Conservation (phyloP, 441 rosid species). For the Populus hybrid region DNA sequence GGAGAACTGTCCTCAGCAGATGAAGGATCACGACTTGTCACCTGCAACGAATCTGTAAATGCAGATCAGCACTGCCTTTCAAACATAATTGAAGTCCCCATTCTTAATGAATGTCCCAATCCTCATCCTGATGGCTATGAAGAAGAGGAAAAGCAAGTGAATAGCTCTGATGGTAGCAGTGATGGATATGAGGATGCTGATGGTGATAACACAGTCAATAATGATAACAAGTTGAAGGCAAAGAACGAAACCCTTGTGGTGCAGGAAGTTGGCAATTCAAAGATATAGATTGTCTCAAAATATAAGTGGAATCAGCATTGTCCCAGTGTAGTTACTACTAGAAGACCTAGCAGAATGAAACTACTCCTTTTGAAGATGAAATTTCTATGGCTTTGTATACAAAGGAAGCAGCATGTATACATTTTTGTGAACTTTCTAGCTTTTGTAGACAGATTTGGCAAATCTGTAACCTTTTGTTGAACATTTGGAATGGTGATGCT, state of each 20-base stretch:
- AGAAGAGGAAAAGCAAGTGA: slow-evolving; percentile 5
- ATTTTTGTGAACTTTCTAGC: neutral
- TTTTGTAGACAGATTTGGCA: neutral
- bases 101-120: neutral
- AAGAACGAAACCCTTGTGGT: neutral
- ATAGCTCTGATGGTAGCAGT: neutral
- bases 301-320: neutral
- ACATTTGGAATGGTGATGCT: neutral
- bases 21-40: neutral
- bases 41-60: neutral
- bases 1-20: neutral
- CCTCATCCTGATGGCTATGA: neutral
- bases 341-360: neutral
- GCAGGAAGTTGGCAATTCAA: neutral
- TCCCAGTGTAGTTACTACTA: neutral
- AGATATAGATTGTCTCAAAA: neutral
- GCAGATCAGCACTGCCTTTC: neutral
- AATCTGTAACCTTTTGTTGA: neutral
- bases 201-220: neutral
- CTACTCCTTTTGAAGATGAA: neutral
- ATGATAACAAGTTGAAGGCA: neutral
- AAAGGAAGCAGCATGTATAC: neutral
- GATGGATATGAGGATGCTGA: neutral
- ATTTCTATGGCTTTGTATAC: neutral
- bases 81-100: neutral